phyloP scores from a whole-genome alignment of 805 yeast species.

The Limtongozyma cylindracea region DNA sequence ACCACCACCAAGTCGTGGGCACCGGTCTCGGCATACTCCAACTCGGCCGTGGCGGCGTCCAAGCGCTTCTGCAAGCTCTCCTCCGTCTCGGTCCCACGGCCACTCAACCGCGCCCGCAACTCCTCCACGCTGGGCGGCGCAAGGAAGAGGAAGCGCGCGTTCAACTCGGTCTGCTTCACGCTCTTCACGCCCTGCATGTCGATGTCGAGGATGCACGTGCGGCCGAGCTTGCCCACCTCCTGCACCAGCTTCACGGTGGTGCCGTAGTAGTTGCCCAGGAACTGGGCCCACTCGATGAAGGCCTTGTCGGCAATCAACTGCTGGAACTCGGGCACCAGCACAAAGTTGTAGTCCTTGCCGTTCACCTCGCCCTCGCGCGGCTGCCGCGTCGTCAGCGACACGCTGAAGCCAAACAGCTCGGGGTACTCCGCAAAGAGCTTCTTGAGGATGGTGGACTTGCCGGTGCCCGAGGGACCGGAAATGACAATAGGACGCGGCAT shows the following conservation, averaged over 20 bases:
- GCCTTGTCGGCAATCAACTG: slow-evolving; percentile 43
- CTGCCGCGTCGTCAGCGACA: slow-evolving; percentile 74
- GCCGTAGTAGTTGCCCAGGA: slow-evolving; percentile 94
- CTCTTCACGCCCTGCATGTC: slow-evolving; percentile 98
- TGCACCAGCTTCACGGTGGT: slow-evolving; percentile 73
- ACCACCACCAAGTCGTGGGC: slow-evolving; percentile 80
- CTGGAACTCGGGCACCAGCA: slow-evolving; percentile 59
- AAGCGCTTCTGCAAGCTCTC: slow-evolving; percentile 72
- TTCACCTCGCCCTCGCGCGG: slow-evolving; percentile 85
- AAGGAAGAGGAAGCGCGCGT: slow-evolving; percentile 68
- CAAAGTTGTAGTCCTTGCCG: slow-evolving; percentile 79
- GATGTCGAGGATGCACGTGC: slow-evolving; percentile 78
- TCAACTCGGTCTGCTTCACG: slow-evolving; percentile 59
- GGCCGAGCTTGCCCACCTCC: slow-evolving; percentile 35
- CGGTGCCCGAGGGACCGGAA: slow-evolving; percentile 94
- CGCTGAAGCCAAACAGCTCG: slow-evolving; percentile 74
- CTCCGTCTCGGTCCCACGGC: slow-evolving; percentile 87
- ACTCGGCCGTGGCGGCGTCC: slow-evolving; percentile 66
- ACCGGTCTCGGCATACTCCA: slow-evolving; percentile 75
- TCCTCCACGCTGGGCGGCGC: slow-evolving; percentile 84
- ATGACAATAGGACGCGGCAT: slow-evolving; percentile 66
- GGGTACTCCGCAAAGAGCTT: slow-evolving; percentile 81
- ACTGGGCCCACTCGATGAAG: slow-evolving; percentile 95
- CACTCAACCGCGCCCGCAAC: slow-evolving; percentile 46
- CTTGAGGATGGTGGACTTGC: slow-evolving; percentile 84